Base-by-base conservation (phyloP, 768 basidiomycete genomes). In the Kwoniella sp. region DNA sequence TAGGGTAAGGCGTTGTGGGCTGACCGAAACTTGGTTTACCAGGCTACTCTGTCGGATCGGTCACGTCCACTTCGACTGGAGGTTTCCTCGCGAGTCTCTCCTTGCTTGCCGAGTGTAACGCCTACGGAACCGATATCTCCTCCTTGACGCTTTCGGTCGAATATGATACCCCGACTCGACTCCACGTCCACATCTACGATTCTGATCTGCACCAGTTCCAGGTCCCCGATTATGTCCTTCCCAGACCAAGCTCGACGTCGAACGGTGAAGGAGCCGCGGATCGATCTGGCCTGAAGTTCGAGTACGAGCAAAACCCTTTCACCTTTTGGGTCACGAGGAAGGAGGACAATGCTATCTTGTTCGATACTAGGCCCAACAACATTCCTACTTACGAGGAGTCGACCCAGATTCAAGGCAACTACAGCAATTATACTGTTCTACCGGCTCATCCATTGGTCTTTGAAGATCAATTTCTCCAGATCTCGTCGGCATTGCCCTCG, bases 281-380 rank as follows among this genome's bases (percentile, higher is more conserved):
- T 26, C 12, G 54, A 26, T 58, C 87, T 0, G 89, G 91, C 71
- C 82, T 91, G 11, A 81, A 87, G 2, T 91, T 91, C 82, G 87
- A 90, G 74, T 86, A 79, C 56, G 83, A 87, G 1, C 7, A 83
- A 0, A 82, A 83, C 0, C 90, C 90, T 0, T 91, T 91, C 74
- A 86, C 87, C 1, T 91, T 91, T 75, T 91, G 89, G 89, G 86
- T 91, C 67, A 89, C 88, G 1, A 86, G 89, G 50, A 85, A 86
- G 25, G 85, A 86, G 2, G 51, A 88, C 86, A 57, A 68, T n/a
- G 75, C 74, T n/a, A 59, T 77, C 55, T 77, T 91, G 25, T 91
- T 91, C 71, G 89, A 91, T 72, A 91, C 90, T 0, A 85, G 90
- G 47, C 75, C 84, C 9, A 69, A 83, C 0, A 89, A 88, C 0